Evolutionary conservation across 2,329 filamentous ascomycete species (phyloP), one percentile per base, ranked within the genome.

Genomic region (Aspergillus fumigatiaffinis): DNA sequence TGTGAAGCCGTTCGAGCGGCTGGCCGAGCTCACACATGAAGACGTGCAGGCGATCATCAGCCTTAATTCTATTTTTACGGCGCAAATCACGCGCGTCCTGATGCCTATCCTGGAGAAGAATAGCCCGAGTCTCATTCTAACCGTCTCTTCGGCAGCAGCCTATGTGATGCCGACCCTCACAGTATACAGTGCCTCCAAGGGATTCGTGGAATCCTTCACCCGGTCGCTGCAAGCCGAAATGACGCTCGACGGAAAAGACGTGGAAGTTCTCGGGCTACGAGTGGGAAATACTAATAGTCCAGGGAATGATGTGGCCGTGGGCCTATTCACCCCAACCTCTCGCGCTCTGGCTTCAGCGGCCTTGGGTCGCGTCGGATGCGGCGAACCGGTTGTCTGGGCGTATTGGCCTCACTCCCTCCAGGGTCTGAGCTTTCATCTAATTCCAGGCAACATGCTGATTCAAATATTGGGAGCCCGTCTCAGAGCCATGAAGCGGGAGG

Each of bases 31-130:
- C 10, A 67, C 72, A 0, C 64, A 69, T 17, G 62, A 70, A 0
- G 70, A 79, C 32, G 68, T 82, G 56, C 71, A 78, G 55, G 60
- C 60, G n/a, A 73, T 77, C 25, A 69, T 83, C 54, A 76, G 76
- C 54, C 67, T 80, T 55, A 84, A 84, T 63, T 72, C 74, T 3
- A 68, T 77, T 3, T 86, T 85, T 61, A 78, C 79, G 0, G 70
- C 76, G 2, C 78, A 81, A 20, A 65, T 86, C 3, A 83, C 79
- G 0, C 66, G 73, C 0, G 70, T 72, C 0, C 68, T 84, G 2
- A 61, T 84, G 0, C 80, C 81, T 0, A 56, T 73, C 0, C 70
- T 85, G 26, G 60, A 66, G 2, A 67, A 67, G 23, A 76, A 73
- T 53, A 61, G 65, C 0, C 80, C 81, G 0, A 69, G 74, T 1